Evolutionary conservation across 495 filamentous ascomycete species (phyloP).

Genomic region (Lepidopterella palustris): DNA sequence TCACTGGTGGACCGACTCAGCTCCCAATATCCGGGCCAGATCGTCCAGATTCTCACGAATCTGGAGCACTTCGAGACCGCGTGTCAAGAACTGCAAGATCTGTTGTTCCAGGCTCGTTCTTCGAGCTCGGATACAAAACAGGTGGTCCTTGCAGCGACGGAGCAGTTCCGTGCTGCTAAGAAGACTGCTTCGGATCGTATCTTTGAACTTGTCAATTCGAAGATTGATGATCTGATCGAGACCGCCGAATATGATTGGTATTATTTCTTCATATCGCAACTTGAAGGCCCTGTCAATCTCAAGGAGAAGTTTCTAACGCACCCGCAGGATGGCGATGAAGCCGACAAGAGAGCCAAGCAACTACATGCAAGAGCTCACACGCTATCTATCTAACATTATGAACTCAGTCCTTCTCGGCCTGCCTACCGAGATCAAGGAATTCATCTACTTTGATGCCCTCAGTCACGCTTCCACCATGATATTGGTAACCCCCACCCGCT

Average conservation of each 20-base stretch:
- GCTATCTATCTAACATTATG: slow-evolving; percentile 95
- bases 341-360: slow-evolving; percentile 66
- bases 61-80: slow-evolving; percentile 93
- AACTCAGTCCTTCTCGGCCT: slow-evolving; percentile 83
- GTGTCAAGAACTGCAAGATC: slow-evolving; percentile 76
- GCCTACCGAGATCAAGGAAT: slow-evolving; percentile 88
- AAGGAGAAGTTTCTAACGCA: not conserved
- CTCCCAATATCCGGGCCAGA: slow-evolving; percentile 91
- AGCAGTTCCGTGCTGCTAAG: slow-evolving; percentile 80
- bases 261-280: slow-evolving; percentile 4
- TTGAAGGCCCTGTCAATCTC: slow-evolving; percentile 1
- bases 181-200: slow-evolving; percentile 96
- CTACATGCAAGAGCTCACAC: slow-evolving; percentile 90
- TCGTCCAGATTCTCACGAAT: slow-evolving; percentile 97
- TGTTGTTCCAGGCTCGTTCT: slow-evolving; percentile 73
- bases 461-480: slow-evolving; percentile 85
- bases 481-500: slow-evolving; percentile 46
- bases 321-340: slow-evolving; percentile 52
- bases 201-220: slow-evolving; percentile 96
- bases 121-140: slow-evolving; percentile 68
- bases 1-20: slow-evolving; percentile 80
- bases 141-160: slow-evolving; percentile 70
- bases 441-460: slow-evolving; percentile 96
- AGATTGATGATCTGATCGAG: slow-evolving; percentile 95
- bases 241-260: slow-evolving; percentile 95